Base-by-base conservation (phyloP, 106 monocot genomes). In the Acorus gramineus region DNA sequence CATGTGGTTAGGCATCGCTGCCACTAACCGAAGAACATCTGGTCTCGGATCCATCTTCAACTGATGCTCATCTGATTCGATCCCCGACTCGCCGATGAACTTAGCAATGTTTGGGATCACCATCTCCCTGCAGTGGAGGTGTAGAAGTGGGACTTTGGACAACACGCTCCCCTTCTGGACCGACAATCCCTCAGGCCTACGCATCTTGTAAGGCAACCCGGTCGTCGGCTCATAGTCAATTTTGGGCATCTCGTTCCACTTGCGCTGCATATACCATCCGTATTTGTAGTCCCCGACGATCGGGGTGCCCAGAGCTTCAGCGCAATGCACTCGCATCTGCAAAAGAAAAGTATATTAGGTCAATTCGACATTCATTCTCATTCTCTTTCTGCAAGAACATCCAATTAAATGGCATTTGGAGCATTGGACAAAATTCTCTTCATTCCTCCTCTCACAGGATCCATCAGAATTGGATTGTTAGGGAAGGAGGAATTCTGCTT, bases 231-330 rank as follows among this genome's bases (percentile, higher is more conserved):
- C 86, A 3, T 79, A 82, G 72, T 94, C 89, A 8, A 59, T 47
- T 13, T 68, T 73, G 13, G 81, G 70, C 78, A 77, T 78, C 11
- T 86, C 81, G 66, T 84, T 73, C 93, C 93, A 89, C 47, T 69
- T 86, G 46, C 76, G 78, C 68, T 94, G 93, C 47, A 78, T 76
- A 57, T 82, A 86, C 89, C 93, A 94, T 11, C 93, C 93, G 6
- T 94, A 94, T 47, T 94, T 86, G 68, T 89, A 94, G 57, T 94
- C 93, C 11, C 93, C 93, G 2, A 94, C 89, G 5, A 94, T 94
- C 2, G 93, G 93, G 1, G 93, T 94, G 63, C 93, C 93, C 4
- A 94, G 69, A 46, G 89, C 93, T 71, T 94, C 93, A 3, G 93
- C 93, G 54, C 93, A 94, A 46, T 94, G 93, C 11, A 89, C 93